A percentile compares a stretch with the other conserved stretches of the same genome.
These are phyloP conservation scores for Hansenula lynferdii DNA, from an alignment of 1,139 yeast genomes.

Conservation along the genomic window DNA sequence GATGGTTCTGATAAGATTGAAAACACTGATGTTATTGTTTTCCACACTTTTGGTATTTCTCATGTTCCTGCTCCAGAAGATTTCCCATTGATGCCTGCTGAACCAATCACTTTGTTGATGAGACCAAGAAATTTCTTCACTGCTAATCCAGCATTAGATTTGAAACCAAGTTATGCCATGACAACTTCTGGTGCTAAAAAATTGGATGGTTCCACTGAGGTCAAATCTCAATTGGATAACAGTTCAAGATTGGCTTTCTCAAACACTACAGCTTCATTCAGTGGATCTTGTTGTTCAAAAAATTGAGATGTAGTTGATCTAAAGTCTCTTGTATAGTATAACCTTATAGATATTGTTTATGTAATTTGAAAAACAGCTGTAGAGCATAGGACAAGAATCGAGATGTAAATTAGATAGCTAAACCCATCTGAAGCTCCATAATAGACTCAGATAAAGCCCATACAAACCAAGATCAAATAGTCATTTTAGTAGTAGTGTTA, in stretches of 20 bases:
- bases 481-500: too few relatives aligned
- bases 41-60: slow-evolving; percentile 80
- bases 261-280: slow-evolving; percentile 20
- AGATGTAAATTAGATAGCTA: too few relatives aligned
- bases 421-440: too few relatives aligned
- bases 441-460: too few relatives aligned
- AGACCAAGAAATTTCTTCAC: slow-evolving; percentile 77
- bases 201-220: slow-evolving; percentile 23
- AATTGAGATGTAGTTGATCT: slow-evolving; percentile 6
- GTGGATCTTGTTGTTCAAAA: slow-evolving; percentile 22
- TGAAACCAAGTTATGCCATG: slow-evolving; percentile 63
- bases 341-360: neutral
- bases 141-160: slow-evolving; percentile 73
- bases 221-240: slow-evolving; percentile 47
- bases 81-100: slow-evolving; percentile 88
- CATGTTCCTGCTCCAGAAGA: slow-evolving; percentile 90
- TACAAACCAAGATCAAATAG: too few relatives aligned
- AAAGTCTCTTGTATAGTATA: neutral
- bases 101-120: slow-evolving; percentile 66
- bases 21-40: slow-evolving; percentile 64
- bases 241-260: slow-evolving; percentile 40
- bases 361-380: too few relatives aligned
- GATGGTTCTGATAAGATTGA: slow-evolving; percentile 59
- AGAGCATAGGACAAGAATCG: too few relatives aligned
- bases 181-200: slow-evolving; percentile 44